Evolutionary conservation across 1,284 basidiomycete species (phyloP).

Genomic region (Blastosporella zonata): DNA sequence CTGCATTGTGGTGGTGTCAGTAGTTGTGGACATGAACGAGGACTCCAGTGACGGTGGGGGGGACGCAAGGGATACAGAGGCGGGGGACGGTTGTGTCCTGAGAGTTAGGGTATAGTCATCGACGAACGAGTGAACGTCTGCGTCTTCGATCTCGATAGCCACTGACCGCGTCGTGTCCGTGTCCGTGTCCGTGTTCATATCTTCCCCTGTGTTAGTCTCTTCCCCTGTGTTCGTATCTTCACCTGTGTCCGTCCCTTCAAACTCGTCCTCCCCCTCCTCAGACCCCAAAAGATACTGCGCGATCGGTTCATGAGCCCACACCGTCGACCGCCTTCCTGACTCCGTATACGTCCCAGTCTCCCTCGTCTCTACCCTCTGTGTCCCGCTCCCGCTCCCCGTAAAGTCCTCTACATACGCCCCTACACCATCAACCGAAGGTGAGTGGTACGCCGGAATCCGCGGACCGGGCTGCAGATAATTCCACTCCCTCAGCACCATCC

Average conservation of each 20-base stretch:
- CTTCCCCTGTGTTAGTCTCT: too few relatives aligned
- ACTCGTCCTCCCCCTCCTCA: neutral
- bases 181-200: constrained; percentile 6
- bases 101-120: constrained; percentile 13
- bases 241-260: neutral
- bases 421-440: neutral
- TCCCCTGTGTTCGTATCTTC: too few relatives aligned
- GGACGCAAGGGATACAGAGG: neutral
- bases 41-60: neutral
- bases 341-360: constrained; percentile 22
- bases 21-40: neutral
- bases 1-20: neutral
- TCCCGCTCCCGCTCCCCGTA: neutral
- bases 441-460: constrained; percentile 18
- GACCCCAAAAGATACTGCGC: constrained; percentile 48
- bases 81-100: constrained; percentile 16
- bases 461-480: constrained; percentile 32
- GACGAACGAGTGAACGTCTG: constrained; percentile 2
- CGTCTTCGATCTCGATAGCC: constrained; percentile 29
- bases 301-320: constrained; percentile 64
- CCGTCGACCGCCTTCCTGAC: constrained; percentile 46
- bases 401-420: neutral
- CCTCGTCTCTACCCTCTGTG: neutral
- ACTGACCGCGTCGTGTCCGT: constrained; percentile 30
- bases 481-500: constrained; percentile 66